Conservation (phyloP, 2,329 filamentous ascomycete species). For the Fusarium verticillioides region DNA sequence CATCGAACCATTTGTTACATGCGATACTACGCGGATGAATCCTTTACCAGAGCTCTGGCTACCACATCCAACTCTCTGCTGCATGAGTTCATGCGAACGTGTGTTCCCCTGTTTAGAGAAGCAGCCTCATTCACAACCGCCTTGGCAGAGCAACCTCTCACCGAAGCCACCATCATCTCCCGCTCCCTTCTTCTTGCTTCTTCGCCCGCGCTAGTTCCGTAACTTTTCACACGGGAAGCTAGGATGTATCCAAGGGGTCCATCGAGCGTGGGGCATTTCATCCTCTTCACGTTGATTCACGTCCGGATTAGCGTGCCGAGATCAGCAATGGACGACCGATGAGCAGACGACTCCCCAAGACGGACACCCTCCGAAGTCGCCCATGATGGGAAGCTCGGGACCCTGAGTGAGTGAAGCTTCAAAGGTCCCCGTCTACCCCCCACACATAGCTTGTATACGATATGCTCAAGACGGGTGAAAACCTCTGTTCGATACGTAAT, state of each 20-base stretch:
- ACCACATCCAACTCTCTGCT: background rate
- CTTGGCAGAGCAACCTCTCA: background rate
- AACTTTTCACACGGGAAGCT: constrained; percentile 9
- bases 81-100: background rate
- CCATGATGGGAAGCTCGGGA: constrained; percentile 14
- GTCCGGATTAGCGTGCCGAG: constrained; percentile 24
- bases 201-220: background rate
- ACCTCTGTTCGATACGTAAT: constrained; percentile 39
- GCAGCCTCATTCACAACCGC: background rate
- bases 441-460: constrained; percentile 22
- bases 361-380: constrained; percentile 35
- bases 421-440: constrained; percentile 20
- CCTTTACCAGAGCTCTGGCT: background rate
- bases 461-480: background rate
- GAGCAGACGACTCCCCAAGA: background rate
- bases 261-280: constrained; percentile 27
- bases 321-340: constrained; percentile 23
- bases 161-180: constrained; percentile 1
- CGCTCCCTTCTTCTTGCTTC: background rate
- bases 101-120: background rate
- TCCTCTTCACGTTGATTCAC: constrained; percentile 1
- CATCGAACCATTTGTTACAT: constrained; percentile 7
- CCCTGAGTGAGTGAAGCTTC: constrained; percentile 6
- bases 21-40: background rate
- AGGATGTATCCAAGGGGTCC: constrained; percentile 10